Evolutionary conservation across 129 eudicot species (phyloP).

Genomic region (Flaveria bidentis): DNA sequence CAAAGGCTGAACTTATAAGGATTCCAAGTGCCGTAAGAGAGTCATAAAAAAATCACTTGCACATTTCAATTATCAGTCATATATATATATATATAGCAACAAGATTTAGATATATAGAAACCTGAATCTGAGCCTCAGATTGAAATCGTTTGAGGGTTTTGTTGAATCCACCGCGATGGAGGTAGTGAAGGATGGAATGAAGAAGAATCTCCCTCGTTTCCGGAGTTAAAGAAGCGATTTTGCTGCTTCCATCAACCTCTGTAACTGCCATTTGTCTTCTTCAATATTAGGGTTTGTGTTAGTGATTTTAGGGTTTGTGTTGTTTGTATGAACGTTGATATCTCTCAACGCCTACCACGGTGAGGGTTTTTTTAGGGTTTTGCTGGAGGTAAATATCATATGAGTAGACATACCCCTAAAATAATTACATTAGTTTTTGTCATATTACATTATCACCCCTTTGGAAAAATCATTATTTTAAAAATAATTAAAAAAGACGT

Average conservation of each 20-base stretch:
- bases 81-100: background rate
- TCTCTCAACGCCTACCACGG: background rate
- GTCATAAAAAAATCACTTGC: no score
- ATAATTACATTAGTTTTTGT: no score
- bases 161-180: slow-evolving; percentile 50
- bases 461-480: no score
- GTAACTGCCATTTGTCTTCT: background rate
- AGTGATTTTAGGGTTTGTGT: background rate
- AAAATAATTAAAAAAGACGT: no score
- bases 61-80: background rate
- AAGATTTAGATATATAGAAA: background rate
- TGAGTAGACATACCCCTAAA: no score
- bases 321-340: background rate
- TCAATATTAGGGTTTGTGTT: background rate
- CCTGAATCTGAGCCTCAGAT: slow-evolving; percentile 64
- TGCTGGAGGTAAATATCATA: background rate
- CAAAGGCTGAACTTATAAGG: no score
- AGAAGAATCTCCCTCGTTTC: slow-evolving; percentile 42
- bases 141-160: slow-evolving; percentile 58
- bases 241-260: background rate
- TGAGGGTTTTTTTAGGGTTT: slow-evolving; percentile 10
- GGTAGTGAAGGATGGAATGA: slow-evolving; percentile 51
- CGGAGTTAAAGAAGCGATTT: slow-evolving; percentile 21
- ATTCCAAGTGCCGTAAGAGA: no score
- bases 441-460: no score